Base-by-base conservation (phyloP, 768 basidiomycete genomes). In the Hygrophoropsis aurantiaca region DNA sequence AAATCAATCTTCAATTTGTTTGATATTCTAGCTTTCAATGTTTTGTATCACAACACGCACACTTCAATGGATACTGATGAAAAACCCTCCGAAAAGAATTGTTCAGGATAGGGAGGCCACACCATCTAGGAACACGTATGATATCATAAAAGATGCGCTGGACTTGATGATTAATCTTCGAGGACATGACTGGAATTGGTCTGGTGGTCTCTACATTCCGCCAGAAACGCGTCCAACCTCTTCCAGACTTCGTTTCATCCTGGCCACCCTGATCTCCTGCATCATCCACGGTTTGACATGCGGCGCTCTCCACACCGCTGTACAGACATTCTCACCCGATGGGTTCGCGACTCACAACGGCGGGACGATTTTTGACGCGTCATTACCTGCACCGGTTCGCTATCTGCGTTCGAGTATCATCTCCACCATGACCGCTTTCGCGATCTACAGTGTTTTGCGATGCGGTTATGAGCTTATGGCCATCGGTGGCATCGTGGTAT, bases 131-230 rank as follows among this genome's bases (percentile, higher is more conserved):
- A 6, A 13, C 27, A 30, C 7, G 6, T 30, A 6, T 30, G 21
- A 45, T 9, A 6, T 7, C 3, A 5, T 47, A 15, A 24, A 46
- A 35, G 74, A 86, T 46, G 74, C 75, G 2, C 51, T 74, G 11
- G 82, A 85, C 44, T 70, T 87, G 16, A 52, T 50, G 20, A 67
- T 64, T 53, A 81, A 75, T 49, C 53, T 79, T 11, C 80, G 85
- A 15, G 85, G 84, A 6, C 57, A 69, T 38, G 82, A 80, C 11
- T 86, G 84, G 84, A 65, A 75, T 35, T 84, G 81, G 77, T 79
- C 81, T 2, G 53, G 61, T 23, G 50, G 55, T 20, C 11, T 58
- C 9, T 43, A 57, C 39, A 27, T 65, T 20, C 61, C 68, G 5
- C 60, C 47, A 5, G 74, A 78, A 51, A 72, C 66, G 9, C 74